Conservation (phyloP, 495 filamentous ascomycete species). For the Jackrogersella multiformis region DNA sequence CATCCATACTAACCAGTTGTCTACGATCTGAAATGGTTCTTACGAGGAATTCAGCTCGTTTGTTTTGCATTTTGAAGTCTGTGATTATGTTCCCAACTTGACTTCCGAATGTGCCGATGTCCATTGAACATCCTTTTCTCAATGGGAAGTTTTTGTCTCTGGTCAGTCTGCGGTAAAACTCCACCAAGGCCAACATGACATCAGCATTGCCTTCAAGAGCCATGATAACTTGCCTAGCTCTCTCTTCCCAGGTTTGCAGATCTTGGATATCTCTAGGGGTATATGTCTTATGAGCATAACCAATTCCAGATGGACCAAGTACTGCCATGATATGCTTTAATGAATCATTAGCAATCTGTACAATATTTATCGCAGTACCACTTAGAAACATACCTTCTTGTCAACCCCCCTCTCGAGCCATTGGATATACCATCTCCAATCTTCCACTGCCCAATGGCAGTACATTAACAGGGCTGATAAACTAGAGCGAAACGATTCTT, state of each 20-base stretch:
- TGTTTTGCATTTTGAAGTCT: constrained; percentile 50
- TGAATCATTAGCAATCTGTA: constrained; percentile 13
- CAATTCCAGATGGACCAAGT: constrained; percentile 28
- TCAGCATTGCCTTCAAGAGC: constrained; percentile 53
- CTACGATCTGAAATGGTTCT: constrained; percentile 50
- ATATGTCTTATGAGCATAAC: constrained; percentile 37
- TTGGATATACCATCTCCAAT: constrained; percentile 55
- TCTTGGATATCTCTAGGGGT: constrained; percentile 45
- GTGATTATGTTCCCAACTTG: constrained; percentile 51
- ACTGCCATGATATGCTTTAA: constrained; percentile 34
- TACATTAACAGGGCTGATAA: constrained; percentile 49
- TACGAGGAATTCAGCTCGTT: constrained; percentile 47
- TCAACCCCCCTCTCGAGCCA: constrained; percentile 52
- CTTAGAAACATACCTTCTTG: constrained; percentile 37
- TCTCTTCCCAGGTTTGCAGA: constrained; percentile 51
- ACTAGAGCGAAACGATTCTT: constrained; percentile 47
- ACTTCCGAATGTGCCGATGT: constrained; percentile 44
- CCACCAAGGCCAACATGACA: constrained; percentile 46
- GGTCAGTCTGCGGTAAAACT: constrained; percentile 49
- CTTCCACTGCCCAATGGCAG: constrained; percentile 54
- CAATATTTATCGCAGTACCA: not conserved
- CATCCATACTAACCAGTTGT: constrained; percentile 43
- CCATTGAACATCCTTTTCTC: constrained; percentile 30
- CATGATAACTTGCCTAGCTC: constrained; percentile 47
- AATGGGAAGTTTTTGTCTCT: constrained; percentile 47